Conservation (phyloP, 2,329 filamentous ascomycete species). For the Chaetomiaceae sp. region DNA sequence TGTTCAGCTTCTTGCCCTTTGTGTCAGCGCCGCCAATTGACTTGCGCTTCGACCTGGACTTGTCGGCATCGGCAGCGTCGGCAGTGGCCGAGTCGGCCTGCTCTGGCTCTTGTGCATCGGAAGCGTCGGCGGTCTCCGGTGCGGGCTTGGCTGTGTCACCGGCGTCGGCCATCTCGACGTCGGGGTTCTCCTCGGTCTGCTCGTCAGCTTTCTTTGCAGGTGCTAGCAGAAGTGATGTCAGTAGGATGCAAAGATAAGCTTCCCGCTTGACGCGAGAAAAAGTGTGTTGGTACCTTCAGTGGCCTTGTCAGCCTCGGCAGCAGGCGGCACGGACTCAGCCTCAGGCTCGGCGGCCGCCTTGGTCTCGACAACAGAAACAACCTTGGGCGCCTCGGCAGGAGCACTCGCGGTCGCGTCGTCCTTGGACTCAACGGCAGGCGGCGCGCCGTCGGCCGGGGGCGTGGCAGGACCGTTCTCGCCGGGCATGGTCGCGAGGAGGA, state of each 20-base stretch:
- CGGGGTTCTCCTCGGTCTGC: constrained; percentile 25
- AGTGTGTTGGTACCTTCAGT: constrained; percentile 19
- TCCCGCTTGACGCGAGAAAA: not conserved
- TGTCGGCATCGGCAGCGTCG: constrained; percentile 28
- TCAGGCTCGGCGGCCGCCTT: constrained; percentile 16
- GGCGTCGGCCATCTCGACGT: constrained; percentile 52
- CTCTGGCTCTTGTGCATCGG: constrained; percentile 12
- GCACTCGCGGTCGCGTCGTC: constrained; percentile 12
- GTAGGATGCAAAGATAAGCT: not conserved
- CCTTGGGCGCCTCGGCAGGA: constrained; percentile 5
- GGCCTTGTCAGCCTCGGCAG: constrained; percentile 17
- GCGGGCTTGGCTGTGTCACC: constrained; percentile 24
- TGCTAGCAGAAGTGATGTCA: constrained; percentile 6
- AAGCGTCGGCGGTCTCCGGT: constrained; percentile 7
- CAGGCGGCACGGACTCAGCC: constrained; percentile 12
- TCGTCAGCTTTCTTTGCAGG: constrained; percentile 17
- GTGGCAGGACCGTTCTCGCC: constrained; percentile 22
- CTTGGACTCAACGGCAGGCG: constrained; percentile 17
- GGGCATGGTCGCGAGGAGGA: constrained; percentile 23
- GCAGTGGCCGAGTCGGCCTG: constrained; percentile 23
- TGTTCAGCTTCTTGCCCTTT: constrained; percentile 75
- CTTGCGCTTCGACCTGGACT: constrained; percentile 60
- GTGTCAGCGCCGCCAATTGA: constrained; percentile 59
- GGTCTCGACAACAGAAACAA: constrained; percentile 14
- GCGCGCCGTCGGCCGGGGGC: constrained; percentile 17